Evolutionary conservation across 768 basidiomycete species (phyloP), one percentile per base, ranked within the genome.

Genomic region (Guyanaporus albipodus): DNA sequence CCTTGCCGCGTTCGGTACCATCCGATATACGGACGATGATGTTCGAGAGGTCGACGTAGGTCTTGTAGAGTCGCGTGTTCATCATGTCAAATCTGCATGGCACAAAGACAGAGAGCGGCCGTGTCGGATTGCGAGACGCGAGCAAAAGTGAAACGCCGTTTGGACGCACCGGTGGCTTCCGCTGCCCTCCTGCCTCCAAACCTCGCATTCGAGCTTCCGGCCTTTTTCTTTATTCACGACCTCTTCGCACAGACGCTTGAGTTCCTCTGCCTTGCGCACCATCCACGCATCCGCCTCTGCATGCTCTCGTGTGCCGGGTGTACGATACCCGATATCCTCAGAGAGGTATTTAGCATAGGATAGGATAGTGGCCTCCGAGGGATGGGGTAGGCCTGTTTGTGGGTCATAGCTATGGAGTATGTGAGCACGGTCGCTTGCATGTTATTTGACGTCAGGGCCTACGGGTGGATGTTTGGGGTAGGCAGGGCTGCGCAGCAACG

Each of bases 31-130:
- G 90, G 2, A 97, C 73, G 47, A 97, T 70, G 61, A 96, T 83
- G 64, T 97, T 98, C 22, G 82, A 80, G n/a, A 97, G 77, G 57
- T 89, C 77, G 32, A 83, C 81, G 50, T 95, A 96, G 21, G 82
- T 84, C 62, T 93, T 93, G 67, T 91, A 89, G 9, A 95, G 69
- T 18, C 85, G 76, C 47, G 85, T 76, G 57, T 73, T 74, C 87
- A 93, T 88, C 76, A 98, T 95, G 62, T 95, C 92, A 62, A 97
- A 97, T 23, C 91, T 91, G 49, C n/a, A n/a, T n/a, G n/a, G n/a
- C n/a, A n/a, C n/a, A n/a, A n/a, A n/a, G n/a, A n/a, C n/a, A n/a
- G 2, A 14, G n/a, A 38, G 3, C 18, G 4, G 29, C 10, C 2
- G 10, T 19, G 2, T 4, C 14, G 8, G 8, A 11, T 22, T 39